Percentiles rank a stretch among this genome's conserved stretches.
These are phyloP conservation scores for Paramecium biaurelia DNA, from an alignment of 73 alveolate genomes.

Conservation along the genomic window DNA sequence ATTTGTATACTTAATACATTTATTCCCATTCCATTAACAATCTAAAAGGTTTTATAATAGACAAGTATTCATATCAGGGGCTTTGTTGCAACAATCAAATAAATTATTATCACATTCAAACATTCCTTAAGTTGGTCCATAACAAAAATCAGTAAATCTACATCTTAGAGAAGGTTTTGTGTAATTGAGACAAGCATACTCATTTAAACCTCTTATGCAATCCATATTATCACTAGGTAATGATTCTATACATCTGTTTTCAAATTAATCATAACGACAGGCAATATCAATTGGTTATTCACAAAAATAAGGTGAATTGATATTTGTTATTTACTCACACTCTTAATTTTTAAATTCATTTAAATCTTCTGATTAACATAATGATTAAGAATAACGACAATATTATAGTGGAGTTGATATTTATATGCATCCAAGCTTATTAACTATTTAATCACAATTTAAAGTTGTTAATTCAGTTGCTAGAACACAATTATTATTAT, in stretches of 20 bases:
- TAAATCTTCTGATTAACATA: not conserved
- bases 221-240: not conserved
- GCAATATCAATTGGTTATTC: not conserved
- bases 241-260: not conserved
- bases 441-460: not conserved
- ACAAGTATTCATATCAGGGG: not conserved
- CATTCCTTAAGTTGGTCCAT: not conserved
- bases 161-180: not conserved
- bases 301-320: not conserved
- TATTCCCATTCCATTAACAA: not conserved
- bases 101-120: not conserved
- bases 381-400: not conserved
- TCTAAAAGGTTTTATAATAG: not conserved
- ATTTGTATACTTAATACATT: not conserved
- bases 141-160: not conserved
- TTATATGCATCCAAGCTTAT: not conserved
- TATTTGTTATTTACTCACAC: not conserved
- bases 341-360: not conserved
- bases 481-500: not conserved
- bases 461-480: not conserved
- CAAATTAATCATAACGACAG: not conserved
- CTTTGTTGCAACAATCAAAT: constrained; percentile 11
- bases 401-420: not conserved
- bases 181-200: not conserved
- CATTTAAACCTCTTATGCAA: constrained; percentile 6